A percentile compares a stretch with the other conserved stretches of the same genome.
phyloP scores from a whole-genome alignment of 139 green algal species.

The Nannochloris sp. region DNA sequence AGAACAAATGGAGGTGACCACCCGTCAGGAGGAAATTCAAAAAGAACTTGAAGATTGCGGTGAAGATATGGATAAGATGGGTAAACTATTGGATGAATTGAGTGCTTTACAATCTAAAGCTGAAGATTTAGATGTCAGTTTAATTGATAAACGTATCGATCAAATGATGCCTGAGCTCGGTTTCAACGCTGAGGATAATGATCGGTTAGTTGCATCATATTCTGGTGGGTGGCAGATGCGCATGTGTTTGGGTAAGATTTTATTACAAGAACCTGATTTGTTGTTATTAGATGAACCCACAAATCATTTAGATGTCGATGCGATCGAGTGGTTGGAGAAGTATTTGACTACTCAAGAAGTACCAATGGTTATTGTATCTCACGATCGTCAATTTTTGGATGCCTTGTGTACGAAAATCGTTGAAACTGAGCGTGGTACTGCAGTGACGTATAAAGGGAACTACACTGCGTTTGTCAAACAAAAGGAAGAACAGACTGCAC shows the following conservation, averaged over 20 bases:
- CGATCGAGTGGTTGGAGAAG: slow-evolving; percentile 95
- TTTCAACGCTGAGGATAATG: slow-evolving; percentile 86
- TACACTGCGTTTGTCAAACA: slow-evolving; percentile 36
- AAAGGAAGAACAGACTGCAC: slow-evolving; percentile 59
- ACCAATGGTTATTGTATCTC: slow-evolving; percentile 93
- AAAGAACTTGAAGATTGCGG: slow-evolving; percentile 73
- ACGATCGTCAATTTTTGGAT: slow-evolving; percentile 98
- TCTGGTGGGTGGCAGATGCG: slow-evolving; percentile 98
- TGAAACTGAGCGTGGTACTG: slow-evolving; percentile 87
- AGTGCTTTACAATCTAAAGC: slow-evolving; percentile 73
- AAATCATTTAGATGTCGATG: slow-evolving; percentile 97
- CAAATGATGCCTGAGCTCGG: slow-evolving; percentile 98
- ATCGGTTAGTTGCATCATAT: slow-evolving; percentile 64
- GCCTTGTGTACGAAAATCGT: slow-evolving; percentile 92
- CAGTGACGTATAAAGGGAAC: slow-evolving; percentile 73
- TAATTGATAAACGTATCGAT: slow-evolving; percentile 92
- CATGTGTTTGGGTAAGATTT: slow-evolving; percentile 97
- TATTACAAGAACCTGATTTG: slow-evolving; percentile 91
- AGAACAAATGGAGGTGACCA: slow-evolving; percentile 59
- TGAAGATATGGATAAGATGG: slow-evolving; percentile 88
- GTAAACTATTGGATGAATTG: slow-evolving; percentile 84
- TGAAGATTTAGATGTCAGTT: slow-evolving; percentile 61
- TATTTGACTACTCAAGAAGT: slow-evolving; percentile 80
- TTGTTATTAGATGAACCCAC: slow-evolving; percentile 96
- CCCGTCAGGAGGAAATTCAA: slow-evolving; percentile 67